A percentile compares a stretch with the other conserved stretches of the same genome.
phyloP scores from a whole-genome alignment of 2,329 filamentous ascomycete species.

The Myriosclerotinia curreyana region DNA sequence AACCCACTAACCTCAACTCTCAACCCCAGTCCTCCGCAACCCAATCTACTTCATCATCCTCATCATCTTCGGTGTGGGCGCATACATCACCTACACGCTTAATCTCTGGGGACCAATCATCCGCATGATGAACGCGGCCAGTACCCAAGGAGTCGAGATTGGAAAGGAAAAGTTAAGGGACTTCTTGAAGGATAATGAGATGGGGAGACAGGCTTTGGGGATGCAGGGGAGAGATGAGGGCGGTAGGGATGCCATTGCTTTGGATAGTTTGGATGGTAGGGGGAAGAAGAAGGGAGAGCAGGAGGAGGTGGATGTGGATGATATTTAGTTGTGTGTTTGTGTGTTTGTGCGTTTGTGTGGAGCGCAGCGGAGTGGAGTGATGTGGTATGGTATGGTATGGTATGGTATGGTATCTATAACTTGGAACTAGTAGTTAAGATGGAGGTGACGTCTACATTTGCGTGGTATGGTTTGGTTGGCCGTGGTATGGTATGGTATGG shows the following conservation, averaged over 20 bases:
- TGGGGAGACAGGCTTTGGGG: constrained; percentile 76
- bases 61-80: constrained; percentile 69
- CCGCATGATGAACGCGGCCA: constrained; percentile 90
- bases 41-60: constrained; percentile 89
- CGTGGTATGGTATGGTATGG: no score
- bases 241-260: constrained; percentile 50
- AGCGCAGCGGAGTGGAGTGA: neutral
- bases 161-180: constrained; percentile 88
- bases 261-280: constrained; percentile 59
- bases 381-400: neutral
- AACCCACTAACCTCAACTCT: neutral
- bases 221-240: constrained; percentile 53
- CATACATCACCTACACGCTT: constrained; percentile 87
- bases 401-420: neutral
- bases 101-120: constrained; percentile 96
- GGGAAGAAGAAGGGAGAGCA: constrained; percentile 51
- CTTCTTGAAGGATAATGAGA: constrained; percentile 84
- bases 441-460: neutral
- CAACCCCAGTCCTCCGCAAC: constrained; percentile 74
- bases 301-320: constrained; percentile 56
- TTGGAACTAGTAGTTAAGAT: neutral
- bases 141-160: constrained; percentile 81
- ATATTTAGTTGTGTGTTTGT: constrained; percentile 28
- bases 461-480: neutral
- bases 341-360: neutral